Conservation (phyloP, 257 asterid genomes). For the Leonotis leonurus region DNA sequence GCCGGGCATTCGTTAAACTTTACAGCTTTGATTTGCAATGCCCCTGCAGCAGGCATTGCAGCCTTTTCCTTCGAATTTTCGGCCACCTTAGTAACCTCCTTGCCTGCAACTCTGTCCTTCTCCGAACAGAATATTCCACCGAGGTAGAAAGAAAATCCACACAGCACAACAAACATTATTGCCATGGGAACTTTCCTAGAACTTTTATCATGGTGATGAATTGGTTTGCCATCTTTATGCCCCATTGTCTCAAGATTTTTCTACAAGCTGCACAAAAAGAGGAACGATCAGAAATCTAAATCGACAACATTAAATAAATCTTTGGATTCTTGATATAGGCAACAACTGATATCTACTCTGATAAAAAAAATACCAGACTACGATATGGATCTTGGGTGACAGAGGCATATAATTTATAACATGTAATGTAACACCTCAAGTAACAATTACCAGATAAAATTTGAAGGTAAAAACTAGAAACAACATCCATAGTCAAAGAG, state of each 20-base stretch:
- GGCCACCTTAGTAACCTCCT: constrained; percentile 20
- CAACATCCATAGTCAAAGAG: constrained; percentile 10
- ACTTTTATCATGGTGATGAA: constrained; percentile 39
- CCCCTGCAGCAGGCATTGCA: constrained; percentile 24
- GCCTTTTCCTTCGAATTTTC: constrained; percentile 31
- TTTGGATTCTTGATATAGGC: not conserved
- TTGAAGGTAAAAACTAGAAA: constrained; percentile 8
- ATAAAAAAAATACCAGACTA: not conserved
- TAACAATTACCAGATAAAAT: not conserved
- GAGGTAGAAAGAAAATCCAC: constrained; percentile 92
- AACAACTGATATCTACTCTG: not conserved
- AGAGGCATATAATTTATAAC: not conserved
- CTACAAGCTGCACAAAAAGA: constrained; percentile 33
- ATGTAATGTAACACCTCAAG: not conserved
- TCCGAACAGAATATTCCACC: constrained; percentile 84
- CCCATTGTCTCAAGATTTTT: constrained; percentile 48
- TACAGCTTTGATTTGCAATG: constrained; percentile 54
- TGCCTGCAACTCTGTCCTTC: constrained; percentile 32
- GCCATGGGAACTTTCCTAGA: constrained; percentile 62
- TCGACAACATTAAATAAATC: not conserved
- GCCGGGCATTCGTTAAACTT: constrained; percentile 68
- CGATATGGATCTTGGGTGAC: not conserved
- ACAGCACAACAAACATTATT: constrained; percentile 54
- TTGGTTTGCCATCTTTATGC: constrained; percentile 79
- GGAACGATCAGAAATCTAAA: not conserved